Evolutionary conservation across 306 rosid genomes (phyloP).

Genomic region (Citrullus mucosospermus): DNA sequence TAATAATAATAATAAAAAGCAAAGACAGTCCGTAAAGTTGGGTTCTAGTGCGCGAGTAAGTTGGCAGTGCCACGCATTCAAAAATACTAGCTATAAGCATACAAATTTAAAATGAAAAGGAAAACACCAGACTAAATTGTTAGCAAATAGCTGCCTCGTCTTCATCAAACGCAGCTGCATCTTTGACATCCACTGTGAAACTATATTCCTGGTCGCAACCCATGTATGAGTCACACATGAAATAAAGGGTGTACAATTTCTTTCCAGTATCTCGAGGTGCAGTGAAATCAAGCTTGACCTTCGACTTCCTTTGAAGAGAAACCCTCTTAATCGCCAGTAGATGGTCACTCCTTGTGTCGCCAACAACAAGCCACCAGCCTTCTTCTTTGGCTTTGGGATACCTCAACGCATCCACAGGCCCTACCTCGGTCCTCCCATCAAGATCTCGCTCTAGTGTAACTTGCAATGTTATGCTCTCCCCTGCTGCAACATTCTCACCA

Average conservation of each 20-base stretch:
- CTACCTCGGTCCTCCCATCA: constrained; percentile 56
- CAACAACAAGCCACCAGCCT: constrained; percentile 96
- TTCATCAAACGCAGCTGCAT: constrained; percentile 30
- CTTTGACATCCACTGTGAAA: constrained; percentile 53
- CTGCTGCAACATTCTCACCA: constrained; percentile 37
- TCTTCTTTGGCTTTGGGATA: constrained; percentile 87
- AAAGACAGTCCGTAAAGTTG: too few relatives aligned
- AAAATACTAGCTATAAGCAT: too few relatives aligned
- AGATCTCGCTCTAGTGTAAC: constrained; percentile 72
- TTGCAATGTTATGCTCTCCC: constrained; percentile 46
- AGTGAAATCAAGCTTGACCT: constrained; percentile 57
- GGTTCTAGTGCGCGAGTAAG: too few relatives aligned
- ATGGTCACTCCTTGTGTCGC: constrained; percentile 56
- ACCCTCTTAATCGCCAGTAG: constrained; percentile 76
- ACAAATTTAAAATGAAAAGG: too few relatives aligned
- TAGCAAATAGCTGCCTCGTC: not conserved
- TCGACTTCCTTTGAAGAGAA: constrained; percentile 53
- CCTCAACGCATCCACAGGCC: constrained; percentile 61
- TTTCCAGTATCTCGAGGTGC: constrained; percentile 72
- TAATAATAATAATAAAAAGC: too few relatives aligned
- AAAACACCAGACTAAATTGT: too few relatives aligned
- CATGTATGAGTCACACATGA: constrained; percentile 89
- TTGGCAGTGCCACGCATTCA: too few relatives aligned
- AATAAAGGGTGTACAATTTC: constrained; percentile 55
- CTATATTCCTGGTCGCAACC: constrained; percentile 90